A percentile compares a stretch with the other conserved stretches of the same genome.
phyloP scores from a whole-genome alignment of 2,329 filamentous ascomycete species.

The Peltaster fructicola region DNA sequence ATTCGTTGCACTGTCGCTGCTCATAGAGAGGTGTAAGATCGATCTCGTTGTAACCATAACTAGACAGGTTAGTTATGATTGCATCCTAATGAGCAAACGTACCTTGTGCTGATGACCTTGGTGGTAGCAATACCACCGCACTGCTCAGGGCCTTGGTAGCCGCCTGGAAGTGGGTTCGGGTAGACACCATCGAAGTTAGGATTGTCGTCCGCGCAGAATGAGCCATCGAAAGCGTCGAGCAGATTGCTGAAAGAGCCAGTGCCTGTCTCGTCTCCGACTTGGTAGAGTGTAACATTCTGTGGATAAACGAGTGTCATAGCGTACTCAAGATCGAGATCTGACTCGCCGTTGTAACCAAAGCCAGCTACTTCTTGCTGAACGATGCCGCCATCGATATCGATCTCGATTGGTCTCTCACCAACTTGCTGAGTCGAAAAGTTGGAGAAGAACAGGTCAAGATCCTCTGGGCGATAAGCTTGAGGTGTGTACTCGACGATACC shows the following conservation, averaged over 20 bases:
- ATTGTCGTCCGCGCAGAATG: constrained; percentile 26
- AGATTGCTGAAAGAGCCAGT: constrained; percentile 20
- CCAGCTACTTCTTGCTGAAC: constrained; percentile 24
- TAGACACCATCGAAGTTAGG: constrained; percentile 22
- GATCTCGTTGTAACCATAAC: constrained; percentile 38
- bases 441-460: constrained; percentile 20
- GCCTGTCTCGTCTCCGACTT: constrained; percentile 23
- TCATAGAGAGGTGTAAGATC: constrained; percentile 32
- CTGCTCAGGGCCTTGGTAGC: constrained; percentile 24
- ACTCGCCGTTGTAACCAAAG: constrained; percentile 30
- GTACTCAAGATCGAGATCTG: constrained; percentile 37
- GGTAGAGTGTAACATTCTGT: constrained; percentile 33
- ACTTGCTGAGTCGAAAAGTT: constrained; percentile 18
- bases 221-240: constrained; percentile 29
- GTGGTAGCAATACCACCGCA: constrained; percentile 30
- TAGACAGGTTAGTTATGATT: no score
- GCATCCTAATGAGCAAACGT: no score
- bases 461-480: constrained; percentile 30
- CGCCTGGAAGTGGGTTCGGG: constrained; percentile 16
- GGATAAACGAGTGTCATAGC: constrained; percentile 36
- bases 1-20: constrained; percentile 36
- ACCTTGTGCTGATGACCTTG: constrained; percentile 37
- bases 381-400: constrained; percentile 17
- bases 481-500: constrained; percentile 36
- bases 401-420: constrained; percentile 16